Conservation (phyloP, 2,329 filamentous ascomycete species). For the Arthrinium phaeospermum region DNA sequence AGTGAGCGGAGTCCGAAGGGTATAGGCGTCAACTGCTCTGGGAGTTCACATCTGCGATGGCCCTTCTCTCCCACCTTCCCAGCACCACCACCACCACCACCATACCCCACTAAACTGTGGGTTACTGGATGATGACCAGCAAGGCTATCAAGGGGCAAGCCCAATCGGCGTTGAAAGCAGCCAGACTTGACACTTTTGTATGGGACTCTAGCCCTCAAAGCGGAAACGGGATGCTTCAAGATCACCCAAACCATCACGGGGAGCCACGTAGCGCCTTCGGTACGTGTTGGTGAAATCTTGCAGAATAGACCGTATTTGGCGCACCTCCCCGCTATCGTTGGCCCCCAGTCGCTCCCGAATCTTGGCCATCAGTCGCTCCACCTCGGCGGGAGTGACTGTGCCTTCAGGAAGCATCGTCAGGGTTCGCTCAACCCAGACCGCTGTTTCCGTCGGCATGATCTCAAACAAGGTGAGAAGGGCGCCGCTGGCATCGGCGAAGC, state of each 20-base stretch:
- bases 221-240: conserved; percentile 88
- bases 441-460: conserved; percentile 79
- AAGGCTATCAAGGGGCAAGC: not conserved
- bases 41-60: not conserved
- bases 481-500: conserved; percentile 91
- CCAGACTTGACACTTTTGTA: not conserved
- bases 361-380: conserved; percentile 78
- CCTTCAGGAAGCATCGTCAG: conserved; percentile 83
- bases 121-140: not conserved
- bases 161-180: not conserved
- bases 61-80: not conserved
- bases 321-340: conserved; percentile 63
- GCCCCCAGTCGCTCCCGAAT: conserved; percentile 78
- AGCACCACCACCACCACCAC: not conserved
- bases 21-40: not conserved
- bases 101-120: not conserved
- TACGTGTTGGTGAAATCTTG: conserved; percentile 98
- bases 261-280: conserved; percentile 91
- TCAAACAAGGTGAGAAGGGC: conserved; percentile 91
- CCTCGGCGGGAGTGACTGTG: conserved; percentile 79
- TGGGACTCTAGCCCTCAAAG: conserved; percentile 62
- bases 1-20: not conserved
- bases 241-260: conserved; percentile 85
- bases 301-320: conserved; percentile 82
- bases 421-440: conserved; percentile 82